Evolutionary conservation across 2,329 filamentous ascomycete genomes (phyloP), one percentile per base, ranked within the genome.

Genomic region (Gliomastix tumulicola): DNA sequence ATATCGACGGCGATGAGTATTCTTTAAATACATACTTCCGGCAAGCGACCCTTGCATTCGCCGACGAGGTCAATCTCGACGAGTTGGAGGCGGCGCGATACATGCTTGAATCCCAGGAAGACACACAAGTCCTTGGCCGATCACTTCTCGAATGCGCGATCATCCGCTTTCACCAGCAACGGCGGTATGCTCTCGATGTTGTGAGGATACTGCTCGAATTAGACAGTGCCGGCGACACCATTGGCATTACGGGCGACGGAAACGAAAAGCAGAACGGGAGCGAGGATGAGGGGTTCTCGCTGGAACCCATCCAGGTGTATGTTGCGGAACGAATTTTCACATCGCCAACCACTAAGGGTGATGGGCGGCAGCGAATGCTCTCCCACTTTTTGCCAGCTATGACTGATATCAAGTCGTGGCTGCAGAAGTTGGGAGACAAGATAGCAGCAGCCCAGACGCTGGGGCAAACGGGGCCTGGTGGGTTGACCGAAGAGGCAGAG

Each of bases 11-110:
- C 43, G 73, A 77, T 22, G 78, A 89, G 50, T 97, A 88, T 59
- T 67, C 73, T 17, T 69, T 98, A 64, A 96, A 94, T 60, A 75
- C 85, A 38, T 81, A 88, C 43, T 97, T 98, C 60, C 80, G 90
- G 53, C 83, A 95, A 58, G 79, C 83, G 47, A 77, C 81, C 18
- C 69, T 94, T 21, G 77, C 87, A 49, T 70, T 98, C 25, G 85
- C 90, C 38, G 89, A 97, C 58, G 86, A 88, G 48, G 70, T 96
- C 43, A 82, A 95, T 50, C 70, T 98, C 36, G 89, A 98, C 61
- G 94, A 98, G 60, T 57, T 94, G 39, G 78, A 92, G 49, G 84
- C 90, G 15, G 85, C 88, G 9, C 73, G 75, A 46, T 74, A 92
- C 34, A 77, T 94, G 39, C 66, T 94, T 35, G 79, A 82, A 38